Percentiles rank a stretch among this genome's conserved stretches.
Evolutionary conservation across 768 basidiomycete species (phyloP).

Genomic region (Agaricus subrufescens): DNA sequence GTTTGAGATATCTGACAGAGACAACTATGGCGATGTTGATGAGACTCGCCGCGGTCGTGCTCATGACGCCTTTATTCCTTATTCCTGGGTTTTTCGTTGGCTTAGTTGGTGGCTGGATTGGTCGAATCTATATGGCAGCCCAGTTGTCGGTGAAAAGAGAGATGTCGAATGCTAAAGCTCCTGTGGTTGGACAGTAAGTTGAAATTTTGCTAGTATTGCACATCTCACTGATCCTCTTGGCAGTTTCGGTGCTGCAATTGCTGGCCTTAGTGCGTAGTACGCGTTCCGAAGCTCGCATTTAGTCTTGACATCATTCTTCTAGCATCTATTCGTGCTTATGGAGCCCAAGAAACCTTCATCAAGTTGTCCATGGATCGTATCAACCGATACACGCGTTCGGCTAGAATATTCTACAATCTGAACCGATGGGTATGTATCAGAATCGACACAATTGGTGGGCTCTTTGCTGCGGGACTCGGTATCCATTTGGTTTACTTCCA

Average conservation of each 20-base stretch:
- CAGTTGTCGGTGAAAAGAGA: constrained; percentile 43
- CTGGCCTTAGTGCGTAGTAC: constrained; percentile 40
- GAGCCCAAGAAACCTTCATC: constrained; percentile 44
- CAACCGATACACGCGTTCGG: constrained; percentile 42
- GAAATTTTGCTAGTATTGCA: not conserved
- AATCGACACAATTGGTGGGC: constrained; percentile 48
- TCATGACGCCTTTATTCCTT: constrained; percentile 38
- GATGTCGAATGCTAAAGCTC: constrained; percentile 37
- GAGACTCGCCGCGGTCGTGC: constrained; percentile 37
- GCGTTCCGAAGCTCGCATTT: not conserved
- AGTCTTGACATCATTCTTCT: not conserved
- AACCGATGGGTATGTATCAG: constrained; percentile 44
- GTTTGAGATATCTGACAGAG: constrained; percentile 22
- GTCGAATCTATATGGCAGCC: constrained; percentile 37
- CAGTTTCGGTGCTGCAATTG: constrained; percentile 52
- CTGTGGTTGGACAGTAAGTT: constrained; percentile 42
- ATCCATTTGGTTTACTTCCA: constrained; percentile 44
- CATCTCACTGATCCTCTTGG: not conserved
- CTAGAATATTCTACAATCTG: constrained; percentile 44
- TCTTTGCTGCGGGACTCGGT: constrained; percentile 50
- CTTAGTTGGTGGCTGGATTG: constrained; percentile 15
- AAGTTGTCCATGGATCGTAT: constrained; percentile 41
- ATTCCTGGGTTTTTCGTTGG: constrained; percentile 20
- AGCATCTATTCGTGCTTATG: constrained; percentile 62
- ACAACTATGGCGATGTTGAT: constrained; percentile 31